Conservation (phyloP, 1,139 yeast species). For the Suhomyces terraborum region DNA sequence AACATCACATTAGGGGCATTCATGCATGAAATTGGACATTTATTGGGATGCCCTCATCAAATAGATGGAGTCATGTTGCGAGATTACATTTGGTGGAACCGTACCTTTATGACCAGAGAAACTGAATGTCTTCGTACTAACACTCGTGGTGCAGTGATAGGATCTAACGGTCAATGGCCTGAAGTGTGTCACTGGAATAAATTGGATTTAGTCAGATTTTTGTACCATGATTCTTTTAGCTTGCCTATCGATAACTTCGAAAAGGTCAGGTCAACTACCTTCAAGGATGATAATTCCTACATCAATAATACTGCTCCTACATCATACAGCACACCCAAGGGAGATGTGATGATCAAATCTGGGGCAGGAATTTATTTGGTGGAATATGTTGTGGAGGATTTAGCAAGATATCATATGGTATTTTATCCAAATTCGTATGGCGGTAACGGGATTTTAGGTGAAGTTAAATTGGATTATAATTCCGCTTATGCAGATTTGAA, state of each 20-base stretch:
- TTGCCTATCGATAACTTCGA: constrained; percentile 62
- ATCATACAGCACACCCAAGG: constrained; percentile 35
- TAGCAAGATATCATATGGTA: constrained; percentile 64
- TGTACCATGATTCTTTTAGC: constrained; percentile 78
- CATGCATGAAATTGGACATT: constrained; percentile 93
- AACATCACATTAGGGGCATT: constrained; percentile 90
- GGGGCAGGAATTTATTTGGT: constrained; percentile 70
- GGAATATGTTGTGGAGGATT: constrained; percentile 64
- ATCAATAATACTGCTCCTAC: constrained; percentile 28
- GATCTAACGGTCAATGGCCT: constrained; percentile 58
- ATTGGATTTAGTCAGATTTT: constrained; percentile 72
- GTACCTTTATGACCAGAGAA: constrained; percentile 81
- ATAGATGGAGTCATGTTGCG: constrained; percentile 87
- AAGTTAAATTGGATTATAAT: constrained; percentile 50
- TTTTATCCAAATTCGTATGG: constrained; percentile 57
- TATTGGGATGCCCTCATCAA: constrained; percentile 90
- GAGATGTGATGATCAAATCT: constrained; percentile 51
- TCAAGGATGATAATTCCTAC: constrained; percentile 22
- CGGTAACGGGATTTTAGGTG: constrained; percentile 61
- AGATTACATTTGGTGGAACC: constrained; percentile 77
- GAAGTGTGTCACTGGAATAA: constrained; percentile 78
- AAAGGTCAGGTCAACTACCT: constrained; percentile 32
- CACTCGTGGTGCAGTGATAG: constrained; percentile 45
- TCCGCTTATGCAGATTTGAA: constrained; percentile 45
- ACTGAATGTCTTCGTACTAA: constrained; percentile 50